phyloP scores from a whole-genome alignment of 2,329 filamentous ascomycete species.

The Pseudogymnoascus sp. region DNA sequence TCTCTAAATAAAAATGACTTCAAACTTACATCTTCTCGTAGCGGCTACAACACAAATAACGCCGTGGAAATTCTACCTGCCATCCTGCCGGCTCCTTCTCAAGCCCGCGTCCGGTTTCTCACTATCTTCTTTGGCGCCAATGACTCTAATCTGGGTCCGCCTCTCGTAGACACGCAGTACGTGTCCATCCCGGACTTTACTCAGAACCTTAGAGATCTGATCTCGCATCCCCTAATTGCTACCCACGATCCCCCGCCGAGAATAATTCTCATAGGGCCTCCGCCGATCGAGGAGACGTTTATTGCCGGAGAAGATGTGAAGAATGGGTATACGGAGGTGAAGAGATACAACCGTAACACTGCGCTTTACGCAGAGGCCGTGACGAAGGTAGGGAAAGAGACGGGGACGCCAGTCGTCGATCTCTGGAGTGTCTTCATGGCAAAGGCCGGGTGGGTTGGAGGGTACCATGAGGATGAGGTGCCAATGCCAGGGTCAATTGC shows the following conservation, averaged over 20 bases:
- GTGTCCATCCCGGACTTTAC: slow-evolving; percentile 66
- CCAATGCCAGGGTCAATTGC: slow-evolving; percentile 14
- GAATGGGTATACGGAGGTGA: slow-evolving; percentile 30
- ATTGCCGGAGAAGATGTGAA: slow-evolving; percentile 29
- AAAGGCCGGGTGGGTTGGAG: slow-evolving; percentile 36
- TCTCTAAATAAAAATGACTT: background rate
- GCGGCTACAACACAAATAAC: slow-evolving; percentile 21
- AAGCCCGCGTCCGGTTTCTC: slow-evolving; percentile 18
- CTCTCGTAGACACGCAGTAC: slow-evolving; percentile 57
- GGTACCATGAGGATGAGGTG: slow-evolving; percentile 8
- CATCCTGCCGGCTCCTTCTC: slow-evolving; percentile 18
- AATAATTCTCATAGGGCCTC: slow-evolving; percentile 72
- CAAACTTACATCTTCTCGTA: background rate
- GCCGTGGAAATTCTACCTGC: slow-evolving; percentile 15
- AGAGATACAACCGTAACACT: slow-evolving; percentile 30
- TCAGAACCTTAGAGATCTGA: slow-evolving; percentile 59
- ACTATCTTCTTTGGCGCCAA: slow-evolving; percentile 78
- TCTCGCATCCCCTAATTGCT: slow-evolving; percentile 59
- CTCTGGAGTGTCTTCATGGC: slow-evolving; percentile 72
- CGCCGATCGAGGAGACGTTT: slow-evolving; percentile 73
- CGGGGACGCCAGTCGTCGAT: slow-evolving; percentile 56
- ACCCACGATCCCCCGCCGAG: slow-evolving; percentile 54
- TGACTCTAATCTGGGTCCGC: slow-evolving; percentile 59
- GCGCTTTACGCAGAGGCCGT: slow-evolving; percentile 53
- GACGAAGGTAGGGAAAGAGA: slow-evolving; percentile 41